Base-by-base conservation (phyloP, 345 rosid genomes). In the Schrenkiella parvula region DNA sequence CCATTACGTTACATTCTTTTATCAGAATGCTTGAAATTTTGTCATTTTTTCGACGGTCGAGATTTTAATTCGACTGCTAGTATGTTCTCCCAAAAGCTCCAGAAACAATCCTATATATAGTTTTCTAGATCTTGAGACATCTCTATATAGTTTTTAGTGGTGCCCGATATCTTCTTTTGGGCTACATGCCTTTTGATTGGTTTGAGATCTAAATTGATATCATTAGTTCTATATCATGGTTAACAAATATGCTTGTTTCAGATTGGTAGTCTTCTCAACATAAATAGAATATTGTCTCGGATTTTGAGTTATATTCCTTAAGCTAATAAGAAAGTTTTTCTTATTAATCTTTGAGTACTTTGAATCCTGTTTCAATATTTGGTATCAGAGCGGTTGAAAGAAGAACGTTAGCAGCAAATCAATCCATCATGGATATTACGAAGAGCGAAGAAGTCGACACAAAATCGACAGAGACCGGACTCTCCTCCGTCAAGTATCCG, bases 251-350 rank as follows among this genome's bases (percentile, higher is more conserved):
- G 37, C 53, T 60, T 35, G 22, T 18, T 68, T 50, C 79, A 88
- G 91, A 82, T 85, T 60, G 86, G 79, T 8, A 85, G 90, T 44
- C 23, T 8, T 44, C 51, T 78, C 82, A 86, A 71, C 75, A 70
- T 85, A 46, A 91, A 88, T 4, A 82, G 90, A 34, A 68, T 85
- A 72, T 85, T 88, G 75, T 84, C 88, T 39, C n/a, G n/a, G n/a
- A n/a, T n/a, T n/a, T n/a, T n/a, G 26, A 25, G 26, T 25, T 25
- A 25, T 25, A 25, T 25, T 25, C 3, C 26, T 25, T 25, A 25
- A 25, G 26, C 26, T 25, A 25, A 25, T 25, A 25, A 25, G 26
- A 25, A 25, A 25, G 26, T 2, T 25, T 2, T 25, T 25, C 26
- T 25, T 3, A 25, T 25, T 25, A 3, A 25, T 25, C 26, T 25